Percentiles rank a stretch among this genome's conserved stretches.
Conservation (phyloP, 1,284 basidiomycete genomes). For the Trichosporon coremiiforme region DNA sequence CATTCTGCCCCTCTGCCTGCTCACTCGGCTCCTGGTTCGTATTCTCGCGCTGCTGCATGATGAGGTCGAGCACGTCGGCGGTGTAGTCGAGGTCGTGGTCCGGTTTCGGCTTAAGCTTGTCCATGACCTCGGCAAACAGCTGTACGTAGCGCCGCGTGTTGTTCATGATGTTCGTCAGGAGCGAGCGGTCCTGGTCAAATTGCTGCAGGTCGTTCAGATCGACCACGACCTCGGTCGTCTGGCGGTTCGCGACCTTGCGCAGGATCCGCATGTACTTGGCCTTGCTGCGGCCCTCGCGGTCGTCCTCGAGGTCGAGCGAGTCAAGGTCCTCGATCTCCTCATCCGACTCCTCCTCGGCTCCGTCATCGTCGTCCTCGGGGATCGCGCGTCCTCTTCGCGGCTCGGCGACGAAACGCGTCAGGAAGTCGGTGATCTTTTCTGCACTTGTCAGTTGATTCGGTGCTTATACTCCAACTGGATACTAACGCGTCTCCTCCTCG, state of each 20-base stretch:
- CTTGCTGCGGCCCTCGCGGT: conserved; percentile 43
- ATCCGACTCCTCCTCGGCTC: conserved; percentile 68
- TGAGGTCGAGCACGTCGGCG: conserved; percentile 91
- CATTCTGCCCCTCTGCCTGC: conserved; percentile 30
- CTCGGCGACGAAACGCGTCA: conserved; percentile 45
- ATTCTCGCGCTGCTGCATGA: conserved; percentile 87
- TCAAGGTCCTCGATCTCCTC: conserved; percentile 58
- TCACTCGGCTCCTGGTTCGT: conserved; percentile 64
- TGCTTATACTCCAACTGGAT: no score
- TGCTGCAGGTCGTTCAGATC: conserved; percentile 56
- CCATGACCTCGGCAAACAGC: conserved; percentile 88
- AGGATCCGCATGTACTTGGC: conserved; percentile 89
- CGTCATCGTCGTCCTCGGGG: conserved; percentile 42
- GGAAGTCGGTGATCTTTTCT: conserved; percentile 52
- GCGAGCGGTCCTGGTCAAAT: conserved; percentile 64
- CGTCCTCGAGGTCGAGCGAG: conserved; percentile 58
- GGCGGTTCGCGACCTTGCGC: conserved; percentile 86
- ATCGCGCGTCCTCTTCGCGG: conserved; percentile 31
- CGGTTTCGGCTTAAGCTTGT: conserved; percentile 80
- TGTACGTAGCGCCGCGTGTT: conserved; percentile 90
- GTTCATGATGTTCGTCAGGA: conserved; percentile 72
- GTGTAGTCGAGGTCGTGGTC: conserved; percentile 84
- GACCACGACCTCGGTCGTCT: conserved; percentile 52
- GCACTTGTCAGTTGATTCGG: not conserved
- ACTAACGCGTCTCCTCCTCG: conserved; percentile 48